Conservation (phyloP, 1,284 basidiomycete species). For the Ganoderma leucocontextum region DNA sequence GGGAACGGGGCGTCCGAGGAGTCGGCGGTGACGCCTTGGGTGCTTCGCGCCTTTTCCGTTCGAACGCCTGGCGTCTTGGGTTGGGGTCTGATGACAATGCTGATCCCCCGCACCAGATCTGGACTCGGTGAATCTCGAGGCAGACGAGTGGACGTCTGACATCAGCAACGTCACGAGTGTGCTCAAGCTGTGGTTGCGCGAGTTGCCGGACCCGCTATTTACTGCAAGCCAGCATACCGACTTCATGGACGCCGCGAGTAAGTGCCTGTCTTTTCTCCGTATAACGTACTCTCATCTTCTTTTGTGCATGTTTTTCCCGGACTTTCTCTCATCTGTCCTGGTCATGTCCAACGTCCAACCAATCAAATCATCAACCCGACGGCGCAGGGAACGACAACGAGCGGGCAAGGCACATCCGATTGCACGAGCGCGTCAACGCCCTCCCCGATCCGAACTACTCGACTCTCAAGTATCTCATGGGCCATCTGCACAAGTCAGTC, state of each 20-base stretch:
- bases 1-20: neutral
- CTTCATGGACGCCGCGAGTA: slow-evolving; percentile 96
- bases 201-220: slow-evolving; percentile 94
- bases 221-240: slow-evolving; percentile 87
- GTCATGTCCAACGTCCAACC: neutral
- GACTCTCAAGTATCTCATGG: slow-evolving; percentile 95
- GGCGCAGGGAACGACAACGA: slow-evolving; percentile 89
- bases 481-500: slow-evolving; percentile 86
- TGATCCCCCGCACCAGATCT: slow-evolving; percentile 64
- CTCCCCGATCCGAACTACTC: slow-evolving; percentile 98
- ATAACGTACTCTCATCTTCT: neutral
- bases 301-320: neutral
- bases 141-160: slow-evolving; percentile 91
- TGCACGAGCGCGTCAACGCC: slow-evolving; percentile 98
- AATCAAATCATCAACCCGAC: neutral
- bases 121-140: slow-evolving; percentile 84
- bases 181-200: slow-evolving; percentile 96
- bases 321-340: neutral
- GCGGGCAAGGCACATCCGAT: slow-evolving; percentile 89
- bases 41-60: neutral
- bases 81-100: slow-evolving; percentile 9
- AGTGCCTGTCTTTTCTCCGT: slow-evolving; percentile 44
- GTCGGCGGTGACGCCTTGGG: neutral
- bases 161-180: slow-evolving; percentile 96
- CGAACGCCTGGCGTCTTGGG: neutral